Evolutionary conservation across 257 asterid species (phyloP).

Genomic region (Lithospermum erythrorhizon): DNA sequence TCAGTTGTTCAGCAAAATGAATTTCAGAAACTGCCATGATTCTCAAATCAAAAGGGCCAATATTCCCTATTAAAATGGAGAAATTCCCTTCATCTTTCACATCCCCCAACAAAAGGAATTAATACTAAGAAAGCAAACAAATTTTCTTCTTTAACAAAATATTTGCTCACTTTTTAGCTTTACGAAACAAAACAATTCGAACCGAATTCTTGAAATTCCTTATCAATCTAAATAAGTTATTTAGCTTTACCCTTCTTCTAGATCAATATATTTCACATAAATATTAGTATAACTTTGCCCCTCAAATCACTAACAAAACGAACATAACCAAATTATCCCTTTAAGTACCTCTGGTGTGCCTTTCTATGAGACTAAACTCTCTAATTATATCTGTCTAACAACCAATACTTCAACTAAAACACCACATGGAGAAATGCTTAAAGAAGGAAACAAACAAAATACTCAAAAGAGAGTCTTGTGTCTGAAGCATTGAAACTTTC

Average conservation of each 20-base stretch:
- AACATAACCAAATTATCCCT: background rate
- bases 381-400: constrained; percentile 1
- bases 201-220: constrained; percentile 4
- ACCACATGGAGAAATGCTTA: background rate
- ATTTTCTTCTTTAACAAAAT: background rate
- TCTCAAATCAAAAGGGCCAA: background rate
- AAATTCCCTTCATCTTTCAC: constrained; percentile 7
- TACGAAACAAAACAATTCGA: background rate
- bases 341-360: background rate
- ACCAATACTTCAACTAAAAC: constrained; percentile 10
- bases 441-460: background rate
- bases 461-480: constrained; percentile 22
- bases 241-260: constrained; percentile 2
- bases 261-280: constrained; percentile 67
- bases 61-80: background rate
- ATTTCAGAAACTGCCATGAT: background rate
- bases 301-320: constrained; percentile 23
- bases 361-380: background rate
- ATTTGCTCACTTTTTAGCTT: constrained; percentile 1
- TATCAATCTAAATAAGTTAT: constrained; percentile 2
- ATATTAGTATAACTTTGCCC: constrained; percentile 64
- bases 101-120: background rate
- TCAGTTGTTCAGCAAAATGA: background rate
- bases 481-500: constrained; percentile 36
- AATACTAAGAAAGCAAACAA: background rate